Evolutionary conservation across 305 asterid genomes (phyloP).

Genomic region (Fraxinus platypoda): DNA sequence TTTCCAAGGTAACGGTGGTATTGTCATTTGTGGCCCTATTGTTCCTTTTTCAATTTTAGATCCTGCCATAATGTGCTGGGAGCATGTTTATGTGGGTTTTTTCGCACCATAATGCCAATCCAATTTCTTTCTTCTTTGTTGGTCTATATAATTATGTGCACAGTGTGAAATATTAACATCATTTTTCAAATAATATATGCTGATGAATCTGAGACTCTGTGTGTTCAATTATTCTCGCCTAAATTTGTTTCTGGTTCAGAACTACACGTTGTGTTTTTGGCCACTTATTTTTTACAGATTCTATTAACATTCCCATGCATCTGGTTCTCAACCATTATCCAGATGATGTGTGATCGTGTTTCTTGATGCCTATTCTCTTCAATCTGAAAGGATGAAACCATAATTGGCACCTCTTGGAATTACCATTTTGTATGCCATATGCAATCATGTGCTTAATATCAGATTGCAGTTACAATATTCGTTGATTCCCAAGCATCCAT

Average conservation of each 20-base stretch:
- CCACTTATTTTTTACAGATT: not conserved
- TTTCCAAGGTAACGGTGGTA: constrained; percentile 61
- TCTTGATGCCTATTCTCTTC: not conserved
- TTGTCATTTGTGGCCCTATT: constrained; percentile 8
- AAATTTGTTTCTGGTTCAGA: not conserved
- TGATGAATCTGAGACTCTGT: not conserved
- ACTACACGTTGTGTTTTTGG: not conserved
- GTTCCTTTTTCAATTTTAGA: constrained; percentile 11
- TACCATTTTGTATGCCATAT: not conserved
- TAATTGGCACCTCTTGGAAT: not conserved
- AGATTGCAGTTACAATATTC: not conserved
- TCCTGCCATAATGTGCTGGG: not conserved
- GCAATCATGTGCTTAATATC: not conserved
- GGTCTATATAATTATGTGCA: not conserved
- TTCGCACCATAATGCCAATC: constrained; percentile 2
- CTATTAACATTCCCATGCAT: not conserved
- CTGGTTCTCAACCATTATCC: not conserved
- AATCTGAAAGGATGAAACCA: constrained; percentile 1
- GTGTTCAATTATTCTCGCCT: not conserved
- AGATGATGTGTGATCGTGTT: constrained; percentile 3
- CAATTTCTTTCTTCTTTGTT: constrained; percentile 2
- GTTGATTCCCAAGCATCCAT: not conserved
- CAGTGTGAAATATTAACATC: constrained; percentile 6
- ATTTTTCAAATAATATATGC: not conserved
- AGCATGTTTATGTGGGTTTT: not conserved